Evolutionary conservation across 768 basidiomycete species (phyloP).

Genomic region (Russula griseocarnosa): DNA sequence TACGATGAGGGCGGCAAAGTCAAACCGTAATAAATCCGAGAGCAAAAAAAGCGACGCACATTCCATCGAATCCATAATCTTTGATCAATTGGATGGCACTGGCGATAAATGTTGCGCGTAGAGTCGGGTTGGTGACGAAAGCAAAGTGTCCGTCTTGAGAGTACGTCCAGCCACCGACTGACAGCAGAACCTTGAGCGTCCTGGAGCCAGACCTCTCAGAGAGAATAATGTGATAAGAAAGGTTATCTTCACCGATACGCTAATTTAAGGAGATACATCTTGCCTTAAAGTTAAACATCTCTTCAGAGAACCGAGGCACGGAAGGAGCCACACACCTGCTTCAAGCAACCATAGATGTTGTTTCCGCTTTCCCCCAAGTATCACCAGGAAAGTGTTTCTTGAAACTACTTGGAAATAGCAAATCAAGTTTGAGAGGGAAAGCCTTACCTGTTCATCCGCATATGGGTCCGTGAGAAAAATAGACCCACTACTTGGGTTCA

Average conservation of each 20-base stretch:
- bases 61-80: not conserved
- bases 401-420: not conserved
- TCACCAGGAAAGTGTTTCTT: not conserved
- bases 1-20: not conserved
- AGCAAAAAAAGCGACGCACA: not conserved
- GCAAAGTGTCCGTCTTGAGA: not conserved
- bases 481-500: not conserved
- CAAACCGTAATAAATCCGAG: not conserved
- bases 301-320: not conserved
- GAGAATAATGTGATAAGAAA: not conserved
- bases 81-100: not conserved
- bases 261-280: conserved; percentile 1
- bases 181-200: not conserved
- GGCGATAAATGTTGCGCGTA: not conserved
- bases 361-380: not conserved
- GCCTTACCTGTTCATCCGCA: conserved; percentile 1
- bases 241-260: not conserved
- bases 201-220: not conserved
- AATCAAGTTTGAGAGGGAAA: not conserved
- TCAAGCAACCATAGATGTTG: not conserved
- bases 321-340: not conserved
- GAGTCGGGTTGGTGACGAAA: not conserved
- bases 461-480: not conserved
- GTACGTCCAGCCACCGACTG: not conserved
- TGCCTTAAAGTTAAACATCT: not conserved